These are phyloP conservation scores for Candida gigantensis DNA, from an alignment of 1,139 yeast genomes.

Conservation along the genomic window DNA sequence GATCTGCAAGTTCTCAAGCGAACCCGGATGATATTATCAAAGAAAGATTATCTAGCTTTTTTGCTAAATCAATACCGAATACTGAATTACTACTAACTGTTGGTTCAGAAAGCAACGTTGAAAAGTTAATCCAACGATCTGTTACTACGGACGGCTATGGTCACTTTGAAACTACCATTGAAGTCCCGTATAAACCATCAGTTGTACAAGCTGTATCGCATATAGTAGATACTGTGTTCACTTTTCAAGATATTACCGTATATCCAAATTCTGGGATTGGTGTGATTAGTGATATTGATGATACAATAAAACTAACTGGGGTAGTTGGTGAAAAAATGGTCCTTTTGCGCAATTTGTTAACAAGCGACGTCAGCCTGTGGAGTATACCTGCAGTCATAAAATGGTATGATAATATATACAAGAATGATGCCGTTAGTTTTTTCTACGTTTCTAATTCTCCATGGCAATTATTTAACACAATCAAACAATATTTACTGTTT, in stretches of 20 bases:
- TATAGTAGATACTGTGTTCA: constrained; percentile 46
- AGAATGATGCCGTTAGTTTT: constrained; percentile 50
- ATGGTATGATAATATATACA: constrained; percentile 58
- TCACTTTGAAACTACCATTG: constrained; percentile 50
- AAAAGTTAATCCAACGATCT: constrained; percentile 22
- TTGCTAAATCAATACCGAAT: constrained; percentile 58
- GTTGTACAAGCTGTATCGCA: constrained; percentile 43
- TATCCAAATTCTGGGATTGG: constrained; percentile 58
- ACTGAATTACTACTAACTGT: constrained; percentile 53
- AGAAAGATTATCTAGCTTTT: constrained; percentile 59
- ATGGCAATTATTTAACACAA: constrained; percentile 75
- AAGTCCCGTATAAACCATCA: constrained; percentile 57
- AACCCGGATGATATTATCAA: constrained; percentile 42
- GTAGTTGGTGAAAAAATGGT: constrained; percentile 86
- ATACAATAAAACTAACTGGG: constrained; percentile 88
- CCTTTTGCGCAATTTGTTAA: constrained; percentile 73
- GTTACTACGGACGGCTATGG: constrained; percentile 61
- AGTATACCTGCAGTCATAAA: constrained; percentile 69
- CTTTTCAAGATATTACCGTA: constrained; percentile 45
- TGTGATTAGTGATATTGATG: constrained; percentile 90
- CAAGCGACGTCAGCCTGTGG: constrained; percentile 65
- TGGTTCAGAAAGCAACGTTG: constrained; percentile 41
- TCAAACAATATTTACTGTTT: constrained; percentile 57
- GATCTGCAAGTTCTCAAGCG: constrained; percentile 7
- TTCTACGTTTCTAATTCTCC: constrained; percentile 97